Base-by-base conservation (phyloP, 2,329 filamentous ascomycete genomes). In the Dendrostoma leiphaemia region DNA sequence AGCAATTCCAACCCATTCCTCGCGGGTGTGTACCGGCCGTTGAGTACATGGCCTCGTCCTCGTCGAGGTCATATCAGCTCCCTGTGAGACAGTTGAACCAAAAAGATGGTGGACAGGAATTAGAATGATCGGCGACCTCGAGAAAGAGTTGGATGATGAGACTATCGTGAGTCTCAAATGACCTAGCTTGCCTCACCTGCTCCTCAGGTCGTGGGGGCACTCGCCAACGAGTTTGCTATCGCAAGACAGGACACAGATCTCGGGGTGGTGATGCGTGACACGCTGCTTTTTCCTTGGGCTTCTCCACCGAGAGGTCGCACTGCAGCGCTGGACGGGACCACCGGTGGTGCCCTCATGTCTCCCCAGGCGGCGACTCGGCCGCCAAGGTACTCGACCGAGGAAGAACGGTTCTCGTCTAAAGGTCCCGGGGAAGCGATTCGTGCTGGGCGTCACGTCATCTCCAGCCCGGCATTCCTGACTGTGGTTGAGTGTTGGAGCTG, bases 401-500 rank as follows among this genome's bases (percentile, higher is more conserved):
- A 26, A 31, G 37, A 29, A 38, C 52, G 28, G 28, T 32, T n/a
- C 46, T 55, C 38, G 52, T 52, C 12, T 40, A 44, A 34, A 34
- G 35, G 12, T 49, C n/a, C 28, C 23, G 31, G 31, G 26, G 48
- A 51, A 29, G 44, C 40, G 44, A 34, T 50, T 41, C 37, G 45
- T 48, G 56, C 38, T 41, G 48, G 44, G 52, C 45, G 52, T 52
- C 52, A 58, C 56, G 52, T 55, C 51, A 51, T 51, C n/a, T 48
- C 24, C 21, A 32, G 48, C 10, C 48, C 56, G 56, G 56, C 56
- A 58, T 58, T 58, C 56, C 56, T 55, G 52, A 31, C 35, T 40
- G 52, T 34, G 44, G 51, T 37, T 23, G 35, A 28, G 23, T 15
- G 21, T n/a, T n/a, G n/a, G 9, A 43, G 50, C 53, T 45, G 43